Base-by-base conservation (phyloP, 2,329 filamentous ascomycete species). In the Erysiphe pulchra region DNA sequence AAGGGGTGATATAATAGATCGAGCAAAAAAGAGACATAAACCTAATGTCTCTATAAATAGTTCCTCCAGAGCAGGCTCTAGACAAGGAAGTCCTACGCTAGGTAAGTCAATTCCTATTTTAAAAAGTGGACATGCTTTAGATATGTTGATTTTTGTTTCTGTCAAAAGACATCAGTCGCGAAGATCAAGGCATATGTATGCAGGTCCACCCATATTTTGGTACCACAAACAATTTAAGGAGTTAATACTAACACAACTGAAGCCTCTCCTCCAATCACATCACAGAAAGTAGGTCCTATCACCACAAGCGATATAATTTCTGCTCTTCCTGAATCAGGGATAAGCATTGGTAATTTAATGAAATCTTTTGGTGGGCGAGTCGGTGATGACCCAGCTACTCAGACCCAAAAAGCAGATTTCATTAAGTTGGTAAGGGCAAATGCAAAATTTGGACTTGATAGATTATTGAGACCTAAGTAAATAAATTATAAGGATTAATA, bases 1-100 rank as follows among this genome's bases (percentile, higher is more conserved):
- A 36, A 77, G 68, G 34, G 75, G 74, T 33, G 75, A 78, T 54
- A 76, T 73, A 63, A 76, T 73, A 1, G 74, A 77, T 50, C 68
- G 64, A 45, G 69, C 67, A 58, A 73, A 69, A 58, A 71, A 70
- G 59, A 70, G 68, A 59, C 72, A 69, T 56, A 72, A 70, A 57
- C 58, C 73, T 52, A 73, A 70, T 57, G 59, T 74, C 13, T 16
- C 41, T 8, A 60, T 61, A 47, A 60, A 66, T 17, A 63, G 61
- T 44, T 62, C 59, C 14, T 54, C 54, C 20, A 24, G 20, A 6
- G 73, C 75, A 5, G 62, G 65, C 14, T 80, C 75, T 9, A 66
- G 77, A 49, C 69, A 72, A 45, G 68, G 69, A 30, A 81, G 76
- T 54, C 77, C 73, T 54, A 64, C 60, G 47, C 48, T 50, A 36